Evolutionary conservation across 345 rosid species (phyloP).

Genomic region (Clarkia xantiana): DNA sequence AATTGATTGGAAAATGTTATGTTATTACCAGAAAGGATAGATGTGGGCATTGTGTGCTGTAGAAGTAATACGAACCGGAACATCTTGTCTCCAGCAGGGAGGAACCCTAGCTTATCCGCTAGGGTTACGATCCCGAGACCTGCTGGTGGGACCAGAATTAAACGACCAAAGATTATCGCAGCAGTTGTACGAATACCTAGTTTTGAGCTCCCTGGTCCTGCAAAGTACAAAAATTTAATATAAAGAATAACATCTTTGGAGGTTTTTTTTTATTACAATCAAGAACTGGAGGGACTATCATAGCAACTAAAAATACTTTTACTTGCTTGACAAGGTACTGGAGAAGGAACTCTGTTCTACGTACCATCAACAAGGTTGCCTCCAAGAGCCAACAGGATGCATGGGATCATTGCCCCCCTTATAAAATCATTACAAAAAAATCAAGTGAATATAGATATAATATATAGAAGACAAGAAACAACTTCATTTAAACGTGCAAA

Average conservation of each 20-base stretch:
- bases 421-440: no score
- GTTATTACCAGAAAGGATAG: conserved; percentile 66
- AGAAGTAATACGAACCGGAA: conserved; percentile 81
- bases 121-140: conserved; percentile 85
- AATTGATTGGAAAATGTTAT: not conserved
- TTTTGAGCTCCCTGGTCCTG: conserved; percentile 97
- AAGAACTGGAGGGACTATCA: no score
- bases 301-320: not conserved
- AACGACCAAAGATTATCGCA: conserved; percentile 64
- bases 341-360: not conserved
- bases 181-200: conserved; percentile 86
- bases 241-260: not conserved
- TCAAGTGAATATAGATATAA: no score
- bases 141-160: conserved; percentile 73
- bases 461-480: no score
- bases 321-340: no score
- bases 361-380: conserved; percentile 96
- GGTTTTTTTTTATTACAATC: not conserved
- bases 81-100: conserved; percentile 87
- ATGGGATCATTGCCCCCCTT: conserved; percentile 98
- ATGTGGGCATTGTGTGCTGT: conserved; percentile 97
- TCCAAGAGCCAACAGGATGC: conserved; percentile 84
- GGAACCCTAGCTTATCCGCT: conserved; percentile 97
- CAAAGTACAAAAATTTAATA: conserved; percentile 2
- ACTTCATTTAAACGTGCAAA: no score